A percentile compares a stretch with the other conserved stretches of the same genome.
Conservation (phyloP, 2,329 filamentous ascomycete genomes). For the Aspergillus pseudoglaucus region DNA sequence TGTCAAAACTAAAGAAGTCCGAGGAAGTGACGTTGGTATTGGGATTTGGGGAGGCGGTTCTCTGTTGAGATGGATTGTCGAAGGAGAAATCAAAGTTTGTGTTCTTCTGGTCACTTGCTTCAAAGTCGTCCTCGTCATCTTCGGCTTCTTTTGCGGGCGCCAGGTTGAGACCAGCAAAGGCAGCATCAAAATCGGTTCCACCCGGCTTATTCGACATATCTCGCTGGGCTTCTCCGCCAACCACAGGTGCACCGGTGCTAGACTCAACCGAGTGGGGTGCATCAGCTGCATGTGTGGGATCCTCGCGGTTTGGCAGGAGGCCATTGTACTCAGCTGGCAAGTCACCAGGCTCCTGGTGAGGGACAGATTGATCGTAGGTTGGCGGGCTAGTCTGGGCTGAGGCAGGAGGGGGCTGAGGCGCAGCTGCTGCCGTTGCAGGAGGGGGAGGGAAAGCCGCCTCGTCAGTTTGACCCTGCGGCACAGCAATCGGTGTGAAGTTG, state of each 20-base stretch:
- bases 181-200: slow-evolving; percentile 41
- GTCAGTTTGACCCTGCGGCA: slow-evolving; percentile 24
- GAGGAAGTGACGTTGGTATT: slow-evolving; percentile 19
- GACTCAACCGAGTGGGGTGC: slow-evolving; percentile 35
- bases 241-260: slow-evolving; percentile 29
- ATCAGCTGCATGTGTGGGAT: slow-evolving; percentile 34
- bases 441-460: slow-evolving; percentile 32
- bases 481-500: slow-evolving; percentile 68
- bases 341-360: slow-evolving; percentile 19
- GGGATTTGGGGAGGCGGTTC: slow-evolving; percentile 16
- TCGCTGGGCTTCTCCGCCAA: slow-evolving; percentile 28
- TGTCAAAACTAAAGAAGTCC: slow-evolving; percentile 36
- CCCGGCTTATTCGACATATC: slow-evolving; percentile 22
- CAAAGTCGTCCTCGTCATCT: slow-evolving; percentile 55
- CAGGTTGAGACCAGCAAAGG: slow-evolving; percentile 39
- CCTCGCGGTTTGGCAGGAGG: slow-evolving; percentile 32
- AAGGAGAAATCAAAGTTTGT: slow-evolving; percentile 43
- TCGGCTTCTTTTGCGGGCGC: slow-evolving; percentile 41
- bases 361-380: slow-evolving; percentile 26
- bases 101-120: slow-evolving; percentile 26
- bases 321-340: slow-evolving; percentile 34
- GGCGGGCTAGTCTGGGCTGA: slow-evolving; percentile 53
- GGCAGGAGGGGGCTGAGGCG: slow-evolving; percentile 42
- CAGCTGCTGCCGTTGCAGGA: slow-evolving; percentile 28
- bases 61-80: slow-evolving; percentile 33